Conservation (phyloP, 169 alveolate species). For the Eimeria brunetti region DNA sequence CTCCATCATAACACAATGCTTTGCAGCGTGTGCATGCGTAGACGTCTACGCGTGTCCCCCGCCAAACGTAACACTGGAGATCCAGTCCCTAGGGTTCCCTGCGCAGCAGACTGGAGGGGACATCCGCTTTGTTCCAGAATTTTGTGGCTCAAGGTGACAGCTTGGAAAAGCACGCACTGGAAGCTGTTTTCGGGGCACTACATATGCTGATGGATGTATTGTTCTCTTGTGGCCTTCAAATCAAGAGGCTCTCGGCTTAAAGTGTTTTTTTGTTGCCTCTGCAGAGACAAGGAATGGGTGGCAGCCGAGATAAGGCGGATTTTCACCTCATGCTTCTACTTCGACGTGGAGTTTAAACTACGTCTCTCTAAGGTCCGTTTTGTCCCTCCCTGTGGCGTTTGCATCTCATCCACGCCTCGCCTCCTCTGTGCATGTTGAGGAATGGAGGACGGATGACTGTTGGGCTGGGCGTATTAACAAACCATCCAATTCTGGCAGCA, state of each 20-base stretch:
- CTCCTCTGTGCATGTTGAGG: background rate
- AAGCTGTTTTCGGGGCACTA: background rate
- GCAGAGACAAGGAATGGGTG: slow-evolving; percentile 74
- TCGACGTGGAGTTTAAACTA: slow-evolving; percentile 54
- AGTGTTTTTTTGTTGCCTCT: background rate
- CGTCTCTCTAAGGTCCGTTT: slow-evolving; percentile 60
- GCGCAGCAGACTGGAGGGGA: slow-evolving; percentile 69
- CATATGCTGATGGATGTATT: background rate
- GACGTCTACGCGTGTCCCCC: slow-evolving; percentile 64
- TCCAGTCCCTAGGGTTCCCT: slow-evolving; percentile 42
- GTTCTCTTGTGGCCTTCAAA: background rate
- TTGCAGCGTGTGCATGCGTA: slow-evolving; percentile 42
- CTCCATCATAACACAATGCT: slow-evolving; percentile 35
- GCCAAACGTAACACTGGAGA: slow-evolving; percentile 42
- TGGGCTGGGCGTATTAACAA: background rate
- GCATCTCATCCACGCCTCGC: background rate
- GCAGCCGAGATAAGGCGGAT: slow-evolving; percentile 58
- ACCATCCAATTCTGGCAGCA: background rate
- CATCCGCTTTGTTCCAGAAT: slow-evolving; percentile 57
- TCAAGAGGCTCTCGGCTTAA: background rate
- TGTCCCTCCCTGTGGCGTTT: background rate
- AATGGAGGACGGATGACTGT: background rate
- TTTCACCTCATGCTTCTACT: slow-evolving; percentile 59
- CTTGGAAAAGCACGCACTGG: background rate
- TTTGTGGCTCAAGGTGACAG: slow-evolving; percentile 48